Percentiles rank a stretch among this genome's conserved stretches.
These are phyloP conservation scores for Amylostereum areolatum DNA, from an alignment of 1,284 basidiomycete genomes.

Conservation along the genomic window DNA sequence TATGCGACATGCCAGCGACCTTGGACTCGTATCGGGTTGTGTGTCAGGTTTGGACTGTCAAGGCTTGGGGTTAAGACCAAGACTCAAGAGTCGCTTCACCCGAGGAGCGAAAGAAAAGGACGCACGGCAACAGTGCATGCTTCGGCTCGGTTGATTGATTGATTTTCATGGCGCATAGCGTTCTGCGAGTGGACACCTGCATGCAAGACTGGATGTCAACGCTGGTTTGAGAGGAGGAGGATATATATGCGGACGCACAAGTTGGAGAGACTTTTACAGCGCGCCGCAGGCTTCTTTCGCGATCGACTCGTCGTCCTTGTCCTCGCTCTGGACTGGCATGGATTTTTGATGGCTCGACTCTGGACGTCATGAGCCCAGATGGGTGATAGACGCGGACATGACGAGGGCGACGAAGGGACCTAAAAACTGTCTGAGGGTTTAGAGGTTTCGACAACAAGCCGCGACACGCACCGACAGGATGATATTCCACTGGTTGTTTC, in stretches of 20 bases:
- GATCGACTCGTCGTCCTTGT: constrained; percentile 54
- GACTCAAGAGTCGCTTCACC: no score
- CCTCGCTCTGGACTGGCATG: constrained; percentile 71
- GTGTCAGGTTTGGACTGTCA: no score
- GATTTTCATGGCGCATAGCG: constrained; percentile 69
- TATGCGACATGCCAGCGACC: no score
- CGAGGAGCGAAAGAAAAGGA: no score
- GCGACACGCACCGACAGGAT: no score
- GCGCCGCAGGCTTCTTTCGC: constrained; percentile 71
- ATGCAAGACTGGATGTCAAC: constrained; percentile 13
- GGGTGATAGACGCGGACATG: constrained; percentile 46
- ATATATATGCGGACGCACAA: no score
- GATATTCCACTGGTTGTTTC: no score
- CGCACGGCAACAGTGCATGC: constrained; percentile 10
- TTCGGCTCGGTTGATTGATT: constrained; percentile 36
- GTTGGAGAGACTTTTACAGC: no score
- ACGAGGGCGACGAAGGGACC: constrained; percentile 60
- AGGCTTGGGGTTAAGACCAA: no score
- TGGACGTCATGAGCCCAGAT: constrained; percentile 53
- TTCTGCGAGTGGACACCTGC: constrained; percentile 40
- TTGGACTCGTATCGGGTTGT: no score
- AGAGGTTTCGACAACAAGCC: no score
- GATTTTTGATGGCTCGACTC: constrained; percentile 82
- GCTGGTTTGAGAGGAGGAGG: no score
- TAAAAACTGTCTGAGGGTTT: constrained; percentile 56